Evolutionary conservation across 352 stramenopile species (phyloP).

Genomic region (Phytophthora sp.): DNA sequence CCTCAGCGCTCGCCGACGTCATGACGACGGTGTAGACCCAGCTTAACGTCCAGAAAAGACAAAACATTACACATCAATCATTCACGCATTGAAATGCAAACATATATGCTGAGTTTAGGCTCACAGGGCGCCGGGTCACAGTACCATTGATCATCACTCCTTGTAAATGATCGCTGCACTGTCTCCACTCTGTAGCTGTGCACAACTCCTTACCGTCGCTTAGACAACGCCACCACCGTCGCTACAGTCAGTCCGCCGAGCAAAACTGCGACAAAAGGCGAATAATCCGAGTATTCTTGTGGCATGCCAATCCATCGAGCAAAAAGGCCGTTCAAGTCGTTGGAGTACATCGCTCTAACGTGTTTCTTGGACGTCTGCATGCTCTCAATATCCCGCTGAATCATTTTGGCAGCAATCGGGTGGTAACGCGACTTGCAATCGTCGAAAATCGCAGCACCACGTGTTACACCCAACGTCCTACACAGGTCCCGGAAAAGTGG

Average conservation of each 20-base stretch:
- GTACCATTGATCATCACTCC: not conserved
- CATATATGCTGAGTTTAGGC: constrained; percentile 14
- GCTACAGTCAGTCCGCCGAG: constrained; percentile 24
- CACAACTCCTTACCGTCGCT: constrained; percentile 27
- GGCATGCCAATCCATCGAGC: constrained; percentile 39
- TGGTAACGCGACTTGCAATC: constrained; percentile 65
- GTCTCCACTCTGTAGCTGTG: constrained; percentile 3
- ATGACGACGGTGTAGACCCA: too few species aligned
- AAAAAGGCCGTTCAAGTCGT: constrained; percentile 33
- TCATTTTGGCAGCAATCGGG: constrained; percentile 72
- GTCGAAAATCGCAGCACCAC: constrained; percentile 35
- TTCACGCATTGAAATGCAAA: constrained; percentile 12
- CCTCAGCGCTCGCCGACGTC: too few species aligned
- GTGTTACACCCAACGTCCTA: constrained; percentile 25
- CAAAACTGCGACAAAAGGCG: constrained; percentile 32
- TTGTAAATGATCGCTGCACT: not conserved
- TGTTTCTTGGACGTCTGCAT: constrained; percentile 18
- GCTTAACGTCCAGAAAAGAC: too few species aligned
- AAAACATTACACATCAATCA: not conserved
- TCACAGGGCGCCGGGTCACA: too few species aligned
- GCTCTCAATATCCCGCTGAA: constrained; percentile 53
- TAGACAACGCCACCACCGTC: constrained; percentile 29
- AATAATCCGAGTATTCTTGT: constrained; percentile 38
- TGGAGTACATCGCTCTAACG: constrained; percentile 8
- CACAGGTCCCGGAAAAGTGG: constrained; percentile 67